Evolutionary conservation across 2,329 filamentous ascomycete species (phyloP), one percentile per base, ranked within the genome.

Genomic region (Ilyonectria destructans): DNA sequence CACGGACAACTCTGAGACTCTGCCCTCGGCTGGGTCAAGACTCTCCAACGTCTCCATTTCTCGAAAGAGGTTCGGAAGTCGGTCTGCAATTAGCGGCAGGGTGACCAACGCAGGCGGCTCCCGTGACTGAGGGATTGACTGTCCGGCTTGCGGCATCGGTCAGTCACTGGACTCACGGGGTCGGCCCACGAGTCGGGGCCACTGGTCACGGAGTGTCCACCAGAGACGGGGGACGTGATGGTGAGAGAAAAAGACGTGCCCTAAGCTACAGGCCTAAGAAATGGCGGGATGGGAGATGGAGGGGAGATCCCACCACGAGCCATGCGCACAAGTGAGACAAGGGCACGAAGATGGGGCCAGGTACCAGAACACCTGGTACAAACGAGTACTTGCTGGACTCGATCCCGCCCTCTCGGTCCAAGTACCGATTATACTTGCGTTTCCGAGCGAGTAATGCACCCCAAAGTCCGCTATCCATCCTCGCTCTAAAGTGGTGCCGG

Each of bases 91-190:
- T 52, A 40, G 52, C 35, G 52, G 58, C 26, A 23, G 26, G 19
- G 26, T 62, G 45, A 60, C 37, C 35, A 8, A 7, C 13, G 10
- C 10, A 48, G 26, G 15, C 29, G 29, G 3, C 49, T 19, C 49
- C 29, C 49, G 12, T 62, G 48, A 31, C 51, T 58, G 62, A 54
- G 31, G 49, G 55, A 45, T n/a, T 23, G 45, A 62, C 17, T 6
- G 49, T 33, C n/a, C 19, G 49, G 55, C 33, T 31, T 6, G 23
- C 49, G 19, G 35, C 64, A 51, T 54, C 43, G 35, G 60, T 52
- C 56, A 63, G 58, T 65, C 65, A 67, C 54, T 58, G n/a, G 51
- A 31, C 61, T 65, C 71, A 72, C 55, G 46, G 26, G 67, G 60
- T 26, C 45, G n/a, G 48, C 31, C 63, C 69, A 74, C 67, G 71